Conservation (phyloP, 2,329 filamentous ascomycete species). For the Colletotrichum lupini region DNA sequence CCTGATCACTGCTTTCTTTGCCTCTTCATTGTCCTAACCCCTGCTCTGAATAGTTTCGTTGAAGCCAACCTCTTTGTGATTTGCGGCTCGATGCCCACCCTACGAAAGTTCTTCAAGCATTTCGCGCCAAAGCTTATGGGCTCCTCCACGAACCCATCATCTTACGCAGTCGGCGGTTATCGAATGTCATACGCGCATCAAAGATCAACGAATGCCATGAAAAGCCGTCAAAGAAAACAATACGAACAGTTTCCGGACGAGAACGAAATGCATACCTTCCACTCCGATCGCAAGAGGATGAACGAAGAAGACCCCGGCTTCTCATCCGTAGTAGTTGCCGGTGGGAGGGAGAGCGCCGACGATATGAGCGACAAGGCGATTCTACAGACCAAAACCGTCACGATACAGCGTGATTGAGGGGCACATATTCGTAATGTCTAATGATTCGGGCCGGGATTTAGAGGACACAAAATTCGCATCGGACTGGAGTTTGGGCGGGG, state of each 20-base stretch:
- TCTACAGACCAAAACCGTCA: conserved; percentile 40
- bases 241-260: conserved; percentile 26
- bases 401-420: conserved; percentile 26
- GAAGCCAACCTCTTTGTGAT: conserved; percentile 54
- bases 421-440: background rate
- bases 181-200: background rate
- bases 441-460: background rate
- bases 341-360: conserved; percentile 31
- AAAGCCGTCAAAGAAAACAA: conserved; percentile 10
- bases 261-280: conserved; percentile 22
- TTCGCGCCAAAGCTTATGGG: conserved; percentile 47
- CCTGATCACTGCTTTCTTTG: background rate
- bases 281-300: conserved; percentile 9
- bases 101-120: conserved; percentile 52
- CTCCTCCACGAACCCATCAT: conserved; percentile 1
- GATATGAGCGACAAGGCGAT: conserved; percentile 42
- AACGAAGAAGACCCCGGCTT: conserved; percentile 2
- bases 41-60: conserved; percentile 40
- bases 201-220: background rate
- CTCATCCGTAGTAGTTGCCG: conserved; percentile 29
- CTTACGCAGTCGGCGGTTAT: background rate
- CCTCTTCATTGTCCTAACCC: background rate
- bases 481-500: too few species aligned
- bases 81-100: conserved; percentile 52
- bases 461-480: background rate